Evolutionary conservation across 768 basidiomycete species (phyloP).

Genomic region (Neoboletus brunneissimus): DNA sequence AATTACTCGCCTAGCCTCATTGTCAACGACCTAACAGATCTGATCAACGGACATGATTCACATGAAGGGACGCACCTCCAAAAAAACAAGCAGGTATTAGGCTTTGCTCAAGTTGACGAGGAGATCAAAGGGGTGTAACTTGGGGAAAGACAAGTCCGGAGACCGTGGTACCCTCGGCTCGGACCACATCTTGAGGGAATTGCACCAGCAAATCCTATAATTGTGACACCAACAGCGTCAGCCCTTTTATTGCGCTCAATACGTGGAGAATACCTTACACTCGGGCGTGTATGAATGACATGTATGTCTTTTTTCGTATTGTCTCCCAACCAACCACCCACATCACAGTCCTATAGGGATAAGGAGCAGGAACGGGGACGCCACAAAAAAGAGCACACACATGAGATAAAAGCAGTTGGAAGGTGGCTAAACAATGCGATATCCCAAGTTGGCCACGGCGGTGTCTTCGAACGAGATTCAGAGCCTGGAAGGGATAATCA

Average conservation of each 20-base stretch:
- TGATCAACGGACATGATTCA: neutral
- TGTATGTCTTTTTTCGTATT: too few species aligned
- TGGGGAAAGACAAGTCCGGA: neutral
- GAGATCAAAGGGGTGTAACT: constrained; percentile 53
- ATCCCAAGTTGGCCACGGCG: constrained; percentile 37
- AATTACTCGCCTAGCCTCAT: constrained; percentile 33
- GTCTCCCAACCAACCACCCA: constrained; percentile 44
- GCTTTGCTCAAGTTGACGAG: constrained; percentile 38
- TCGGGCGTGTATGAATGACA: too few species aligned
- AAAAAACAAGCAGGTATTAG: constrained; percentile 41
- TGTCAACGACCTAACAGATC: neutral
- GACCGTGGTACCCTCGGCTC: constrained; percentile 30
- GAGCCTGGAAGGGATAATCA: constrained; percentile 27
- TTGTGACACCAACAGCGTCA: neutral
- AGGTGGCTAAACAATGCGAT: constrained; percentile 46
- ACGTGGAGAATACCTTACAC: constrained; percentile 21
- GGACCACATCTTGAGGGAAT: constrained; percentile 53
- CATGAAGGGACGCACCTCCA: constrained; percentile 23
- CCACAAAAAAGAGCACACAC: neutral
- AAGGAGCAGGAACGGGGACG: neutral
- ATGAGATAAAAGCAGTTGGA: constrained; percentile 55
- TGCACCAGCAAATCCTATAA: constrained; percentile 45
- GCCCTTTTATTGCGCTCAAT: neutral
- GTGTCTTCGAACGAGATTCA: constrained; percentile 48
- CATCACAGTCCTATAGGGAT: constrained; percentile 42